Percentiles rank a stretch among this genome's conserved stretches.
phyloP scores from a whole-genome alignment of 352 stramenopile species.

The Globisporangium solare region DNA sequence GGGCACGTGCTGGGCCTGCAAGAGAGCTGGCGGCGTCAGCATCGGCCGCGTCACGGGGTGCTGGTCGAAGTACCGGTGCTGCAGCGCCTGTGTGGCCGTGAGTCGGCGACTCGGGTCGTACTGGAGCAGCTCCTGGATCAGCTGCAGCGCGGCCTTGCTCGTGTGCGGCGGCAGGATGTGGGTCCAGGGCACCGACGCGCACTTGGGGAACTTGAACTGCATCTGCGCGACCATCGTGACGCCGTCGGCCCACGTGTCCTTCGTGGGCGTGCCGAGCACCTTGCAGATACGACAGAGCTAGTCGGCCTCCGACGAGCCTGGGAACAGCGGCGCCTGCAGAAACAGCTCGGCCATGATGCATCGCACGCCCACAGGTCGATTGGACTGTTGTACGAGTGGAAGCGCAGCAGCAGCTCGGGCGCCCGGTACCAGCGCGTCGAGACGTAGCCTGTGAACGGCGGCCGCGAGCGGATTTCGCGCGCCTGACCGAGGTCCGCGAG shows the following conservation, averaged over 20 bases:
- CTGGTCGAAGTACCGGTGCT: slow-evolving; percentile 92
- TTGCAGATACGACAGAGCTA: slow-evolving; percentile 95
- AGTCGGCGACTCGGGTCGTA: slow-evolving; percentile 88
- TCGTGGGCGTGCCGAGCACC: slow-evolving; percentile 88
- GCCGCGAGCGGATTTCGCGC: slow-evolving; percentile 64
- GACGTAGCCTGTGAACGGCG: slow-evolving; percentile 73
- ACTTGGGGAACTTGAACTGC: slow-evolving; percentile 92
- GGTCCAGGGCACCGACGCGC: slow-evolving; percentile 58
- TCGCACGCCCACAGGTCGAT: slow-evolving; percentile 81
- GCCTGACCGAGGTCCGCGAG: slow-evolving; percentile 71
- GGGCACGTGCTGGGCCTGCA: slow-evolving; percentile 3
- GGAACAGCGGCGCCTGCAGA: slow-evolving; percentile 63
- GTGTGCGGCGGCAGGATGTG: slow-evolving; percentile 68
- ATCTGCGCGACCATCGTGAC: slow-evolving; percentile 84
- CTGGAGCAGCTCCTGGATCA: slow-evolving; percentile 89
- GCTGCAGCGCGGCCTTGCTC: slow-evolving; percentile 57
- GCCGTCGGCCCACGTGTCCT: slow-evolving; percentile 89
- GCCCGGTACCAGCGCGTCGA: slow-evolving; percentile 78
- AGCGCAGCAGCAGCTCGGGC: slow-evolving; percentile 61
- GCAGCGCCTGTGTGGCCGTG: slow-evolving; percentile 87
- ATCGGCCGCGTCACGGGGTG: slow-evolving; percentile 36
- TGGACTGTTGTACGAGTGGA: slow-evolving; percentile 69
- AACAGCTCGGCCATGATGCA: slow-evolving; percentile 83
- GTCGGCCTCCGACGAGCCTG: slow-evolving; percentile 91
- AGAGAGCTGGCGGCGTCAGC: slow-evolving; percentile 11